Percentiles rank a stretch among this genome's conserved stretches.
These are phyloP conservation scores for Elaeagnus macrophylla DNA, from an alignment of 306 rosid genomes.

Conservation along the genomic window DNA sequence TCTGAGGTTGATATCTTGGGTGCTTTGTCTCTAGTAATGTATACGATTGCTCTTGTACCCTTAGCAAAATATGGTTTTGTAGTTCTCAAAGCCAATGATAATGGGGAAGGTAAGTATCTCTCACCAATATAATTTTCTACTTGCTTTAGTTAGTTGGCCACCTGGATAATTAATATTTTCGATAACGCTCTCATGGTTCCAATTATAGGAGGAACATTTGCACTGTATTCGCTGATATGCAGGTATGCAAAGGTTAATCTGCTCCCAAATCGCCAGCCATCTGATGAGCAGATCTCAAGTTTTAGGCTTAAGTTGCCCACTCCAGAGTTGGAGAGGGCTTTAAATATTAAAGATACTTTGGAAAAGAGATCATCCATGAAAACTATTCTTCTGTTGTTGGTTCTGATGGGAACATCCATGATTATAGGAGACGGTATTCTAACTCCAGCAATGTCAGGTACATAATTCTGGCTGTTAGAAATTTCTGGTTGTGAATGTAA, in stretches of 20 bases:
- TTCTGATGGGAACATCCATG: constrained; percentile 93
- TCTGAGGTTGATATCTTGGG: constrained; percentile 82
- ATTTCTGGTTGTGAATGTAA: not conserved
- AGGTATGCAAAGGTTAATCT: constrained; percentile 77
- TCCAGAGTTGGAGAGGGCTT: constrained; percentile 85
- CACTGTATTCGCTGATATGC: constrained; percentile 88
- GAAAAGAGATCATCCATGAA: constrained; percentile 55
- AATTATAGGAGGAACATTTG: constrained; percentile 92
- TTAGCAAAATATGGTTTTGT: constrained; percentile 82
- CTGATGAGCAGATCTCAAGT: constrained; percentile 84
- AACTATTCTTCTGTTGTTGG: constrained; percentile 61
- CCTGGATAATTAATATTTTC: not conserved
- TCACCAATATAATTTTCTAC: constrained; percentile 7
- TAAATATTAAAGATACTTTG: constrained; percentile 58
- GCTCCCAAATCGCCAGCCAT: constrained; percentile 88
- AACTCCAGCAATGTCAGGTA: constrained; percentile 97
- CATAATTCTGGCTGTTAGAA: constrained; percentile 2
- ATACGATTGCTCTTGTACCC: constrained; percentile 86
- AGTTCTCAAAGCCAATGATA: constrained; percentile 95
- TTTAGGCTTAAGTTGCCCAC: constrained; percentile 88
- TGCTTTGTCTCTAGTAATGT: constrained; percentile 84
- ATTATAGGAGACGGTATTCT: constrained; percentile 94
- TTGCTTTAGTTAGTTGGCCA: constrained; percentile 12
- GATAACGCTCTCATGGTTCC: constrained; percentile 17
- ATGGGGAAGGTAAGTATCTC: constrained; percentile 67